Conservation (phyloP, 2,329 filamentous ascomycete species). For the Pestalotiopsis sp. region DNA sequence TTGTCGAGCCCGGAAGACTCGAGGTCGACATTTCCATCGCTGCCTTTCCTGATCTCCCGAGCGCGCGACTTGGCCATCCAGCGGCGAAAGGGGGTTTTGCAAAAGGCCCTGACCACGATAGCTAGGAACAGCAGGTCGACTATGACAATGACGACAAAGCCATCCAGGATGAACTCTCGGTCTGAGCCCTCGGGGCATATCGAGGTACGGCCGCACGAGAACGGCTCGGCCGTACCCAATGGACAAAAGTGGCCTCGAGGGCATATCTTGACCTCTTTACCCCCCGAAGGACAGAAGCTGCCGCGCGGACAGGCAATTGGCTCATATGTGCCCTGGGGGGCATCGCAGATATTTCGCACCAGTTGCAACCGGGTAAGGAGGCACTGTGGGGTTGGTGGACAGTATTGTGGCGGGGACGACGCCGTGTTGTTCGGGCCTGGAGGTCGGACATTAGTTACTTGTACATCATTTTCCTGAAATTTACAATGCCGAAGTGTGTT, state of each 20-base stretch:
- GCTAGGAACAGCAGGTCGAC: neutral
- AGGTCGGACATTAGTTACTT: neutral
- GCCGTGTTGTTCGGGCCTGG: conserved; percentile 1
- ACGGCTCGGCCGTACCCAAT: neutral
- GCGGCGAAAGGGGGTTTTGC: neutral
- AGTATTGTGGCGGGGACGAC: neutral
- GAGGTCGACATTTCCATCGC: neutral
- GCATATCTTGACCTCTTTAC: neutral
- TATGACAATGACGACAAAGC: neutral
- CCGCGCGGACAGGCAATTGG: neutral
- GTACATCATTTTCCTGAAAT: neutral
- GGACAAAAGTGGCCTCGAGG: conserved; percentile 1
- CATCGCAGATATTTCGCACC: neutral
- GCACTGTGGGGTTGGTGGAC: neutral
- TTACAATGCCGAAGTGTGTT: neutral
- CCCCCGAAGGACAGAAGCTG: neutral
- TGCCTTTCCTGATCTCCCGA: neutral
- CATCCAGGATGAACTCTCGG: neutral
- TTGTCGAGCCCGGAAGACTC: neutral
- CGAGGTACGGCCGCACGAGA: neutral
- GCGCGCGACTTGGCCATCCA: neutral
- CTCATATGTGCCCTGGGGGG: neutral
- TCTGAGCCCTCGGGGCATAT: neutral
- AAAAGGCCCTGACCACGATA: neutral
- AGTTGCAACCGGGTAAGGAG: neutral